Evolutionary conservation across 139 green algal species (phyloP), one percentile per base, ranked within the genome.

Genomic region (Desmodesmus armatus): DNA sequence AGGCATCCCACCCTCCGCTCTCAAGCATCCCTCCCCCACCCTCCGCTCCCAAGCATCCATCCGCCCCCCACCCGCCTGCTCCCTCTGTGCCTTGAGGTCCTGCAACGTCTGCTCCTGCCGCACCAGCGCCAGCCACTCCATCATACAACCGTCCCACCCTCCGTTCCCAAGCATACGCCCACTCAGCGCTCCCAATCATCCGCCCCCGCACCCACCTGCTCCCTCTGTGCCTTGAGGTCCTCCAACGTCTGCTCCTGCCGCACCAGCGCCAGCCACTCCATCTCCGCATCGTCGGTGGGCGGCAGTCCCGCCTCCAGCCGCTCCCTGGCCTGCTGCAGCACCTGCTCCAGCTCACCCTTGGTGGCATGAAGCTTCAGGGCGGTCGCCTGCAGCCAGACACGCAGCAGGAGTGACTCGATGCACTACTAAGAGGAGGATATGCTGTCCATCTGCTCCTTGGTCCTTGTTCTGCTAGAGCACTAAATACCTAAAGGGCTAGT

Each of bases 361-460:
- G 96, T 92, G 6, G 84, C 87, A 1, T 87, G 86, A 47, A 96
- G 90, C 86, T 97, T 96, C 63, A 97, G 86, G 6, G 91, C 89
- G 21, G 89, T 90, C 0, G 93, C 93, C 91, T 94, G 87, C 37
- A 81, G 47, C 78, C 58, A 35, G 25, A 62, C 33, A 31, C 72
- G 72, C 44, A 65, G 44, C 44, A 65, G 72, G 44, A 65, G n/a
- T n/a, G n/a, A n/a, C n/a, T n/a, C n/a, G n/a, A n/a, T n/a, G n/a
- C n/a, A n/a, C n/a, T n/a, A n/a, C n/a, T n/a, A n/a, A n/a, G n/a
- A n/a, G n/a, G n/a, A n/a, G n/a, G n/a, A n/a, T n/a, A n/a, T n/a
- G n/a, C n/a, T n/a, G n/a, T n/a, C n/a, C n/a, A n/a, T n/a, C n/a
- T n/a, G n/a, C n/a, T n/a, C n/a, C n/a, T n/a, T n/a, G n/a, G n/a